Base-by-base conservation (phyloP, 2,329 filamentous ascomycete genomes). In the Penicillium sp. region DNA sequence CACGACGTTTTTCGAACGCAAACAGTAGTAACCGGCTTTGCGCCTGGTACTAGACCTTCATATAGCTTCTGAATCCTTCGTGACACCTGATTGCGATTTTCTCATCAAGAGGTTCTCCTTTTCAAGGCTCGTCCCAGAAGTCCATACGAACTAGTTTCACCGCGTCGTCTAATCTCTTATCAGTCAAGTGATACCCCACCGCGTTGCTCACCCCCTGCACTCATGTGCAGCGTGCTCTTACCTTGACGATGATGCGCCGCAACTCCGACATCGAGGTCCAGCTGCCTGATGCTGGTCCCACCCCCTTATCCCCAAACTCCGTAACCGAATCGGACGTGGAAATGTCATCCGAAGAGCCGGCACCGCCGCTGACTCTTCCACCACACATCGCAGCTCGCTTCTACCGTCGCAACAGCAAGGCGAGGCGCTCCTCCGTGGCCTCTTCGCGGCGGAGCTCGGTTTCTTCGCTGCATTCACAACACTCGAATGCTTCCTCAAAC, bases 371-470 rank as follows among this genome's bases (percentile, higher is more conserved):
- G 55, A 74, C 77, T 45, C 80, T 83, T 31, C 84, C 84, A 13
- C 75, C 84, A 47, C 81, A 83, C 59, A 80, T 86, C 60, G 82
- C 83, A 59, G 83, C 83, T 54, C 83, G 84, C 62, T 84, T 86
- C 71, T 82, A 82, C 66, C 77, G 72, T 31, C 72, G 79, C 53
- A 73, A 78, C 44, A 79, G 72, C 63, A 76, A 74, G 52, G 80
- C 77, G 47, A 77, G 81, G 49, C 84, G 82, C 67, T 83, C 83
- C 26, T 86, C 84, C 10, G 80, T 81, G 12, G 75, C 81, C 43
- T 86, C 84, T 7, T 86, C 84, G 42, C 82, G 84, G 57, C 80
- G 84, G 54, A 85, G 84, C 68, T 86, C 84, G 8, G 74, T 86
- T 4, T 86, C 84, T 21, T 87, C 84, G 1, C 76, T 81, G 24